Base-by-base conservation (phyloP, 345 rosid species). In the Erysimum cheiranthoides region DNA sequence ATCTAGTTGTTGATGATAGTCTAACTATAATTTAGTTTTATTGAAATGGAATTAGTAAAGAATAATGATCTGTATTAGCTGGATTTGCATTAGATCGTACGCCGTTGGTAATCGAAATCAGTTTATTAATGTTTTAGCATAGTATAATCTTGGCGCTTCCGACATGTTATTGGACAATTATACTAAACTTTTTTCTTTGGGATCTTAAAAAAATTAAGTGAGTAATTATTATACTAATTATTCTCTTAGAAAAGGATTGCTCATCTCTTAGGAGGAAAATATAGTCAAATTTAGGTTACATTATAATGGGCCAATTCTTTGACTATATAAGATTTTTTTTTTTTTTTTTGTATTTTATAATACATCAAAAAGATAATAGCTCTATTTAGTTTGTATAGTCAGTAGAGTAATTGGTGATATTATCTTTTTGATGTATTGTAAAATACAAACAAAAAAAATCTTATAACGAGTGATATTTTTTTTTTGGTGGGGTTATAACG, bases 101-200 rank as follows among this genome's bases (percentile, higher is more conserved):
- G 61, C 54, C 53, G 61, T 30, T 67, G 53, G 61, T 75, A 60
- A 68, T 60, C 46, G 12, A 49, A 31, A 51, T 40, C 6, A 1
- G 25, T 50, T 60, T 18, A 13, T 31, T 31, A 35, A 4, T 21
- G 6, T 6, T 50, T 59, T 2, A 50, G 56, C 39, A 30, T 50
- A n/a, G n/a, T n/a, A 40, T 60, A 40, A 38, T 68, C 62, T 67
- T 47, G 79, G 31, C 60, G 69, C 56, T 68, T 21, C 67, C 63
- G 11, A 60, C 74, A 68, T 75, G 38, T 61, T 68, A 60, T 68
- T 50, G 11, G 79, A 68, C 73, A 75, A 68, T 75, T 31, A 68
- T 60, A 75, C 68, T 18, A 27, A 46, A 58, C 13, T 50, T 50
- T 50, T 68, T 60, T 13, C 74, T 60, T 75, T 60, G 63, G 74